These are phyloP conservation scores for Exophiala oligosperma DNA, from an alignment of 2,329 filamentous ascomycete genomes.

Conservation along the genomic window DNA sequence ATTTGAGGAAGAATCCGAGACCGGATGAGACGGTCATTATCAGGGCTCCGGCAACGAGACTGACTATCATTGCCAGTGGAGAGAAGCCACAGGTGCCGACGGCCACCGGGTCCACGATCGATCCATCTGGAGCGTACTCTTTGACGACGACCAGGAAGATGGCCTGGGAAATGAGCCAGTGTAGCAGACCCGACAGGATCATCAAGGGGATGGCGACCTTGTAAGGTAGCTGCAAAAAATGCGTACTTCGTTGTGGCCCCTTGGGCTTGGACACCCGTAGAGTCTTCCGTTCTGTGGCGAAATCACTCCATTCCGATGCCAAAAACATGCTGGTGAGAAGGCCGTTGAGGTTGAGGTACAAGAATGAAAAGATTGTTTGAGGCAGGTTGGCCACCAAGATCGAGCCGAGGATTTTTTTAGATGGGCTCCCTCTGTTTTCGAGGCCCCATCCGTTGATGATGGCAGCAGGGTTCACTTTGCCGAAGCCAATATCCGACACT, in stretches of 20 bases:
- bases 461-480: constrained; percentile 17
- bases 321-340: constrained; percentile 49
- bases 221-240: constrained; percentile 44
- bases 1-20: constrained; percentile 21
- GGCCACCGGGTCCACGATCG: constrained; percentile 3
- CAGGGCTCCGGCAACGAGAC: constrained; percentile 14
- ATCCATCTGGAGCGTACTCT: constrained; percentile 21
- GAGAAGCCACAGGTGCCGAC: constrained; percentile 30
- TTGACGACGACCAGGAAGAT: constrained; percentile 43
- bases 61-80: constrained; percentile 25
- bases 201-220: constrained; percentile 40
- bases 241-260: constrained; percentile 39
- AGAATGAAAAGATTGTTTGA: constrained; percentile 37
- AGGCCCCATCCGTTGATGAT: constrained; percentile 23
- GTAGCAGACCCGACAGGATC: constrained; percentile 33
- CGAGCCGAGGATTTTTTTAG: constrained; percentile 8
- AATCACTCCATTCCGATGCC: constrained; percentile 50
- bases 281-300: constrained; percentile 37
- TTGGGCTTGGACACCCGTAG: constrained; percentile 41
- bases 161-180: constrained; percentile 48
- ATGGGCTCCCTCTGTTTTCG: neutral
- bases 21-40: constrained; percentile 19
- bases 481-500: constrained; percentile 24
- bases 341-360: constrained; percentile 39
- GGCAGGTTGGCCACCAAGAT: constrained; percentile 37